Conservation (phyloP, 768 basidiomycete genomes). For the Thelephora aurantiotincta region DNA sequence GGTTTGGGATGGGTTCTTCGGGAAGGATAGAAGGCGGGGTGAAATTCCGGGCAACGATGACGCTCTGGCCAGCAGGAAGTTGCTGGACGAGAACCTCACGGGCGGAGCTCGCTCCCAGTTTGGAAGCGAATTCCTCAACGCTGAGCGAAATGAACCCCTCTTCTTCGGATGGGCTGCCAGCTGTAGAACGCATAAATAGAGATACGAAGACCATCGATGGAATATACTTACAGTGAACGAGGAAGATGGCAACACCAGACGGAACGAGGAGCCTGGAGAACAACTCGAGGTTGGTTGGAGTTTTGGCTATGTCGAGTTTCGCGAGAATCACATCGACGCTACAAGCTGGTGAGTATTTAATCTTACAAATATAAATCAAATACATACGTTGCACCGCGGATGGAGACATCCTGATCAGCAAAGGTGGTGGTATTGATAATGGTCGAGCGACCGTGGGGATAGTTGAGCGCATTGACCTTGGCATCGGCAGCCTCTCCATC, state of each 20-base stretch:
- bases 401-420: not conserved
- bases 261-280: conserved; percentile 14
- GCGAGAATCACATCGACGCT: conserved; percentile 12
- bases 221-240: conserved; percentile 9
- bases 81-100: not conserved
- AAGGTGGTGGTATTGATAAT: conserved; percentile 11
- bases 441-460: conserved; percentile 7
- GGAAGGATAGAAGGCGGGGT: not conserved
- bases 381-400: conserved; percentile 6
- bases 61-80: not conserved
- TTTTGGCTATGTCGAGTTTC: conserved; percentile 11
- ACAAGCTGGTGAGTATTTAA: not conserved
- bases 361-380: not conserved
- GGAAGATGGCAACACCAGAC: conserved; percentile 12
- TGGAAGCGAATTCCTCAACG: not conserved
- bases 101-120: not conserved
- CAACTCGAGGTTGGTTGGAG: conserved; percentile 9
- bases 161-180: not conserved
- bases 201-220: not conserved
- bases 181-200: not conserved
- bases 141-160: not conserved
- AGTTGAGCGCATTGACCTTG: conserved; percentile 9
- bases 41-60: conserved; percentile 3
- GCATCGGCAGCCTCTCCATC: conserved; percentile 12
- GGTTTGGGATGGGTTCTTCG: conserved; percentile 10